Evolutionary conservation across 768 basidiomycete species (phyloP).

Genomic region (Russula foetens): DNA sequence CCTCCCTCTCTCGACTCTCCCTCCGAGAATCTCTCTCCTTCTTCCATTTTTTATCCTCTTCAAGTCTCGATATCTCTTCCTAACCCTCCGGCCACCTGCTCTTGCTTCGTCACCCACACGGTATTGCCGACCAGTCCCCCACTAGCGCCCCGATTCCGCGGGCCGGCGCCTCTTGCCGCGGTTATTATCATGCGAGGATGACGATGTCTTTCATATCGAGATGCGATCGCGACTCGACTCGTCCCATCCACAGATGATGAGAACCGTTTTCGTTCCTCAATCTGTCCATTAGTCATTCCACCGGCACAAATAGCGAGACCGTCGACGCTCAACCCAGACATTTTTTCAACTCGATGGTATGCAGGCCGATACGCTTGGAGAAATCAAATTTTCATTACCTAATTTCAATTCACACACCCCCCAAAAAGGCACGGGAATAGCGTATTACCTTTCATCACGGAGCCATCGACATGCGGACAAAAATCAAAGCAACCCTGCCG

Average conservation of each 20-base stretch:
- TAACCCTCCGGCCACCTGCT: background rate
- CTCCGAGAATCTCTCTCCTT: no score
- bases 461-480: background rate
- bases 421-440: background rate
- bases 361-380: no score
- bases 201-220: conserved; percentile 8
- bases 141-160: conserved; percentile 10
- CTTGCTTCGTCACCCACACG: background rate
- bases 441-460: background rate
- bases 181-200: background rate
- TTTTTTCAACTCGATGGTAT: background rate
- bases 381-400: background rate
- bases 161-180: conserved; percentile 2
- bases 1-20: no score
- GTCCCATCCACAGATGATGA: no score
- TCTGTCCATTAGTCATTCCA: background rate
- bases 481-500: background rate
- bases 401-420: background rate
- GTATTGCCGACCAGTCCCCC: background rate
- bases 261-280: no score
- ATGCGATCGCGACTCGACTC: background rate
- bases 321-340: background rate
- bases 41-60: background rate
- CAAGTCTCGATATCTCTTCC: no score
- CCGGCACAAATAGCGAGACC: no score